Evolutionary conservation across 768 basidiomycete genomes (phyloP).

Genomic region (Pholiota conissans): DNA sequence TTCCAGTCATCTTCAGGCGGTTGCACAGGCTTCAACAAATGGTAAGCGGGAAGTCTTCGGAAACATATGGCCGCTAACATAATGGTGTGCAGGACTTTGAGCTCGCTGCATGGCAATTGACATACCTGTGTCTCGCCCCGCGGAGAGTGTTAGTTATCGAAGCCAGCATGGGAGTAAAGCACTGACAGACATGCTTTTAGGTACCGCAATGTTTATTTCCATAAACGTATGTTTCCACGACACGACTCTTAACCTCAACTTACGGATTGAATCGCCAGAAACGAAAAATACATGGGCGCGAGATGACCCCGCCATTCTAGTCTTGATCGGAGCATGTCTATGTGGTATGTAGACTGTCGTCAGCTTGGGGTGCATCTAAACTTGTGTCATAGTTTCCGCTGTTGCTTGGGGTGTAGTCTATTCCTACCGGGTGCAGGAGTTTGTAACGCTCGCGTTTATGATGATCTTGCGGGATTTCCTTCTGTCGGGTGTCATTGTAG

Average conservation of each 20-base stretch:
- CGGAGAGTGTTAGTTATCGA: slow-evolving; percentile 72
- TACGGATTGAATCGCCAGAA: slow-evolving; percentile 46
- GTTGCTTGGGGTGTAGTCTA: slow-evolving; percentile 88
- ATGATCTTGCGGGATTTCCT: slow-evolving; percentile 94
- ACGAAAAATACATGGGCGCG: slow-evolving; percentile 98
- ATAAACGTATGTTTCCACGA: slow-evolving; percentile 70
- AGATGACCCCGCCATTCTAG: slow-evolving; percentile 94
- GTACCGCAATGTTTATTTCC: slow-evolving; percentile 96
- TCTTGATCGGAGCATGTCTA: slow-evolving; percentile 81
- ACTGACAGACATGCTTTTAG: slow-evolving; percentile 35
- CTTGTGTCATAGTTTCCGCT: slow-evolving; percentile 61
- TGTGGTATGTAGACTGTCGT: slow-evolving; percentile 49
- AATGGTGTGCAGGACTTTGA: slow-evolving; percentile 80
- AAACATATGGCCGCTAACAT: background rate
- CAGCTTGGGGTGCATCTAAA: background rate
- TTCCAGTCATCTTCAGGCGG: slow-evolving; percentile 80
- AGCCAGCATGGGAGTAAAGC: background rate
- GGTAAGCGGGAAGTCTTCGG: slow-evolving; percentile 43
- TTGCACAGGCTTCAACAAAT: slow-evolving; percentile 85
- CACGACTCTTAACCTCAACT: background rate
- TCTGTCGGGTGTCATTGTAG: slow-evolving; percentile 68
- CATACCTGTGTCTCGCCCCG: slow-evolving; percentile 90
- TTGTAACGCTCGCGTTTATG: slow-evolving; percentile 64
- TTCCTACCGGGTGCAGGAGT: slow-evolving; percentile 54
- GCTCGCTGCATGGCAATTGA: slow-evolving; percentile 93